Evolutionary conservation across 306 rosid genomes (phyloP).

Genomic region (Rosa chinensis): DNA sequence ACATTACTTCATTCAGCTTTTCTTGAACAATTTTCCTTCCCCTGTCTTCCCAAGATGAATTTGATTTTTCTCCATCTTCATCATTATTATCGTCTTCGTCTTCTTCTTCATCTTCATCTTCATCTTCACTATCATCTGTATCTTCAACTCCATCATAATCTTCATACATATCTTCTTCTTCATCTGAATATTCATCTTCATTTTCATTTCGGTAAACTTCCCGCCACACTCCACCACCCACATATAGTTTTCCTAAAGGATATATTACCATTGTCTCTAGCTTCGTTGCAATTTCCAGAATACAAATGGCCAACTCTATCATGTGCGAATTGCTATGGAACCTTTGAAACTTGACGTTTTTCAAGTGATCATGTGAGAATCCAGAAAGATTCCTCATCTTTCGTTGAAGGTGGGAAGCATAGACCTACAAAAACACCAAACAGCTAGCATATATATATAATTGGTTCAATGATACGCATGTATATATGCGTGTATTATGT

Average conservation of each 20-base stretch:
- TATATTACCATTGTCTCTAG: not conserved
- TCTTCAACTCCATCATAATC: not conserved
- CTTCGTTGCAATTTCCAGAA: not conserved
- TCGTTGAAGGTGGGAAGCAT: not conserved
- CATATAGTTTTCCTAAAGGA: not conserved
- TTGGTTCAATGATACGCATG: no score
- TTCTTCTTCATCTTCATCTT: not conserved
- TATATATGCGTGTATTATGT: no score
- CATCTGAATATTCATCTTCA: not conserved
- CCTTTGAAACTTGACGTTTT: not conserved
- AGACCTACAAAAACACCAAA: not conserved
- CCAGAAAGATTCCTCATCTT: not conserved
- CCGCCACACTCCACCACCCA: not conserved
- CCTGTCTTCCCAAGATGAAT: not conserved
- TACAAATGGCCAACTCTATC: not conserved
- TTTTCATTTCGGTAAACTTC: not conserved
- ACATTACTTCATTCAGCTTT: not conserved
- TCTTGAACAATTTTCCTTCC: not conserved
- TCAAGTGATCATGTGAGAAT: not conserved
- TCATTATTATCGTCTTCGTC: not conserved
- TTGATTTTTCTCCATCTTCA: not conserved
- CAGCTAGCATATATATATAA: no score
- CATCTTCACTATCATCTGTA: not conserved
- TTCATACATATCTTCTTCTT: not conserved
- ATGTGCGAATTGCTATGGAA: not conserved